These are phyloP conservation scores for Scutellaria baicalensis DNA, from an alignment of 257 asterid genomes.

Conservation along the genomic window DNA sequence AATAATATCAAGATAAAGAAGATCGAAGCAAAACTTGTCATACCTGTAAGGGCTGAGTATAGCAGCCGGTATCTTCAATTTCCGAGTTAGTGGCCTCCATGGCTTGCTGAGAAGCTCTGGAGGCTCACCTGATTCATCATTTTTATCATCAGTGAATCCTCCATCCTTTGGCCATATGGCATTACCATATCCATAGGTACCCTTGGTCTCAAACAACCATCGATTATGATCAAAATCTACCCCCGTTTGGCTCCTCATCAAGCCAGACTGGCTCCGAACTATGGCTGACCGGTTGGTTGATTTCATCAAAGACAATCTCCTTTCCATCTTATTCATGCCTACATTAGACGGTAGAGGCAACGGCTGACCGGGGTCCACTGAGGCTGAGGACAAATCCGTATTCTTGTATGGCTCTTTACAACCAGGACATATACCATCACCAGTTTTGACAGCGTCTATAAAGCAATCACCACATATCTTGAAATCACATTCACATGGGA, in stretches of 20 bases:
- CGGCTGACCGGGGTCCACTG: slow-evolving; percentile 38
- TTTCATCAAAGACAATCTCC: slow-evolving; percentile 74
- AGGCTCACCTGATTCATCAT: slow-evolving; percentile 40
- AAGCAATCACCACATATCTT: slow-evolving; percentile 84
- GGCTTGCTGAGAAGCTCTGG: slow-evolving; percentile 66
- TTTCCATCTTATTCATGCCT: slow-evolving; percentile 70
- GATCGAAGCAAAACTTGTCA: background rate
- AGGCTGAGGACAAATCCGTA: slow-evolving; percentile 38
- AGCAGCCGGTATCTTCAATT: slow-evolving; percentile 80
- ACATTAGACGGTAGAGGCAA: slow-evolving; percentile 52
- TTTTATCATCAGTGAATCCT: slow-evolving; percentile 39
- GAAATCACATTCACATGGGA: slow-evolving; percentile 88
- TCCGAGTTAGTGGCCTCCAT: slow-evolving; percentile 86
- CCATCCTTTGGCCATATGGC: slow-evolving; percentile 86
- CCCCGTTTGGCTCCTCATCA: slow-evolving; percentile 70
- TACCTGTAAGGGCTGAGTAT: slow-evolving; percentile 79
- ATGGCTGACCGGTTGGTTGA: slow-evolving; percentile 52
- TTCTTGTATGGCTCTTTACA: slow-evolving; percentile 79
- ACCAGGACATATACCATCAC: slow-evolving; percentile 86
- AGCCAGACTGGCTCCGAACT: slow-evolving; percentile 55
- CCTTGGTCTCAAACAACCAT: slow-evolving; percentile 83
- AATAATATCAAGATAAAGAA: background rate
- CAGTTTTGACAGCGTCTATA: slow-evolving; percentile 59
- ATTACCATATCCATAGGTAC: slow-evolving; percentile 92
- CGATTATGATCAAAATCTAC: slow-evolving; percentile 72